Percentiles rank a stretch among this genome's conserved stretches.
These are phyloP conservation scores for Pyracantha coccinea DNA, from an alignment of 331 rosid genomes.

Conservation along the genomic window DNA sequence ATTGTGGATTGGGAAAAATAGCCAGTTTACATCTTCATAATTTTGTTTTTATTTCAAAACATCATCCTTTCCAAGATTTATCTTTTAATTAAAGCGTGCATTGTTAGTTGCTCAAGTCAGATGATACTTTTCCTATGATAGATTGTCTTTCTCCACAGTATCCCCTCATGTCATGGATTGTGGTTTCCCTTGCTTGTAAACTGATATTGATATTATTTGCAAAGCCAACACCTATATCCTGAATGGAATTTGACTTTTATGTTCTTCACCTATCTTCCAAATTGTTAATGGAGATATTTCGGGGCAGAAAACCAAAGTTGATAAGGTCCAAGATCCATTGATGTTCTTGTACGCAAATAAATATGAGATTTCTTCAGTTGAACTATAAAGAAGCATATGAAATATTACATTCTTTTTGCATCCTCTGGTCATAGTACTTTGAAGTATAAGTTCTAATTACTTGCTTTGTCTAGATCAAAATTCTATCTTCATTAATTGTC, in stretches of 20 bases:
- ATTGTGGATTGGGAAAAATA: neutral
- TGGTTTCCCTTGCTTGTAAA: neutral
- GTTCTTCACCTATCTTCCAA: neutral
- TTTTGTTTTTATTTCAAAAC: neutral
- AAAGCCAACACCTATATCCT: neutral
- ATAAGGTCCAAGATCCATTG: neutral
- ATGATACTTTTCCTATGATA: neutral
- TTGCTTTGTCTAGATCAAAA: neutral
- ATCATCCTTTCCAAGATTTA: neutral
- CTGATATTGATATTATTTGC: neutral
- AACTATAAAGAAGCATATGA: neutral
- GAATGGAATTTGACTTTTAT: neutral
- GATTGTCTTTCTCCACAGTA: neutral
- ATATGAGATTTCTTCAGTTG: neutral
- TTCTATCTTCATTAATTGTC: neutral
- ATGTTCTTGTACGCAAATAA: neutral
- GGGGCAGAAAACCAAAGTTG: neutral
- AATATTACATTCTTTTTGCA: neutral
- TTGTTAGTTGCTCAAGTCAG: neutral
- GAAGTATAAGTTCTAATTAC: neutral
- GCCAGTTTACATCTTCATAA: neutral
- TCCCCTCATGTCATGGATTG: neutral
- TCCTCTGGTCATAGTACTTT: neutral
- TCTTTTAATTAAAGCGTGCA: neutral
- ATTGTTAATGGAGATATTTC: neutral